Evolutionary conservation across 2,329 filamentous ascomycete species (phyloP).

Genomic region (Cladosporium phlei): DNA sequence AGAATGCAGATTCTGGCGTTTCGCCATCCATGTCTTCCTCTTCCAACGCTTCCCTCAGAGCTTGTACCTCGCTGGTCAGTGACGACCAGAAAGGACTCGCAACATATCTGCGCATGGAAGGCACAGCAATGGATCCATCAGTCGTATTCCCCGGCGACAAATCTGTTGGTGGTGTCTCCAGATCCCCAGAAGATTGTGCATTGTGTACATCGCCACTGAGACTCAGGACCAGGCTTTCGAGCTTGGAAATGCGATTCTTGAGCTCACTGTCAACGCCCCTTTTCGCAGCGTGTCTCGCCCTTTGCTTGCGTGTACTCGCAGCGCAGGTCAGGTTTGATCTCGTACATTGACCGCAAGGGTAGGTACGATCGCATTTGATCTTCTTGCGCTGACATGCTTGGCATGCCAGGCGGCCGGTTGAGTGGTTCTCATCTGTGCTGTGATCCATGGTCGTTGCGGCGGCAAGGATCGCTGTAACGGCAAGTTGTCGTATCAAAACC

Average conservation of each 20-base stretch:
- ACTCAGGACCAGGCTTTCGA: slow-evolving; percentile 27
- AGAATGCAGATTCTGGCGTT: slow-evolving; percentile 9
- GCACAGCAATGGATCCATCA: slow-evolving; percentile 9
- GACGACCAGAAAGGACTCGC: slow-evolving; percentile 30
- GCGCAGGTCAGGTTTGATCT: slow-evolving; percentile 24
- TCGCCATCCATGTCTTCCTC: slow-evolving; percentile 22
- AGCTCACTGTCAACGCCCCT: slow-evolving; percentile 26
- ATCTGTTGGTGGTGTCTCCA: background rate
- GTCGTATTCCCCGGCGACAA: background rate
- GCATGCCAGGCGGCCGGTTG: slow-evolving; percentile 26
- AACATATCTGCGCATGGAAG: slow-evolving; percentile 25
- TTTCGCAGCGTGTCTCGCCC: slow-evolving; percentile 25
- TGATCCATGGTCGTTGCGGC: too few species aligned
- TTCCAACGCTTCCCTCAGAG: slow-evolving; percentile 29
- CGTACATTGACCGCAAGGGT: slow-evolving; percentile 26
- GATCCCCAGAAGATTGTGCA: background rate
- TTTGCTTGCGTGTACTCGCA: slow-evolving; percentile 24
- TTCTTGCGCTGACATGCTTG: slow-evolving; percentile 30
- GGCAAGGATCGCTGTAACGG: too few species aligned
- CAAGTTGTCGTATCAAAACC: too few species aligned
- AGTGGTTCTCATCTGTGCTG: background rate
- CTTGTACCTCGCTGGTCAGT: slow-evolving; percentile 30
- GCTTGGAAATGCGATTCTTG: slow-evolving; percentile 26
- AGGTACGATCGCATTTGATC: slow-evolving; percentile 28
- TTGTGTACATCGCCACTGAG: slow-evolving; percentile 25